A percentile compares a stretch with the other conserved stretches of the same genome.
Evolutionary conservation across 768 basidiomycete species (phyloP).

Genomic region (Boletus pseudopeckii): DNA sequence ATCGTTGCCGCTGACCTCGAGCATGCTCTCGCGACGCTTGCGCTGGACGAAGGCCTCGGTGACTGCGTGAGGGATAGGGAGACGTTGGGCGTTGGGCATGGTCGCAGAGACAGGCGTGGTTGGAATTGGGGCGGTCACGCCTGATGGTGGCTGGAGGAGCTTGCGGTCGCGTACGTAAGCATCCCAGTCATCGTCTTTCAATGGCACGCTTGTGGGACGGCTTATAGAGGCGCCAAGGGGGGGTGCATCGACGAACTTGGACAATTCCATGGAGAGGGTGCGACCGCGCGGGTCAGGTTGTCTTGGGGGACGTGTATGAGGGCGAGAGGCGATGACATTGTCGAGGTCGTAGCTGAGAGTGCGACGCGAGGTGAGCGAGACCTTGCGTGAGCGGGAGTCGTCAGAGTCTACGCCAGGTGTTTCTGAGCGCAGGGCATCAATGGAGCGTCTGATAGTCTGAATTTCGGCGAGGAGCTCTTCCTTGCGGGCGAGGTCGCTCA

Average conservation of each 20-base stretch:
- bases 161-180: slow-evolving; percentile 81
- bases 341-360: slow-evolving; percentile 67
- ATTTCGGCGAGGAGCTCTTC: slow-evolving; percentile 75
- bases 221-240: slow-evolving; percentile 52
- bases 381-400: slow-evolving; percentile 60
- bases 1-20: slow-evolving; percentile 42
- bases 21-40: slow-evolving; percentile 66
- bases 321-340: slow-evolving; percentile 44
- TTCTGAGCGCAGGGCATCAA: slow-evolving; percentile 70
- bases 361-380: slow-evolving; percentile 63
- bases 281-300: slow-evolving; percentile 64
- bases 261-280: slow-evolving; percentile 71
- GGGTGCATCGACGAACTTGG: slow-evolving; percentile 42
- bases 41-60: slow-evolving; percentile 69
- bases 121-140: slow-evolving; percentile 73
- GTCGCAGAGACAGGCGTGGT: slow-evolving; percentile 46
- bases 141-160: slow-evolving; percentile 78
- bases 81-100: slow-evolving; percentile 36
- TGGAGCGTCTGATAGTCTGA: slow-evolving; percentile 73
- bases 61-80: slow-evolving; percentile 67
- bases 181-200: slow-evolving; percentile 80
- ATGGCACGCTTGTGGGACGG: slow-evolving; percentile 70
- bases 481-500: slow-evolving; percentile 58
- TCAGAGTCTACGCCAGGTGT: slow-evolving; percentile 48
- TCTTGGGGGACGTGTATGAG: slow-evolving; percentile 69